Percentiles rank a stretch among this genome's conserved stretches.
phyloP scores from a whole-genome alignment of 2,329 filamentous ascomycete genomes.

The Hymenoscyphus salicellus region DNA sequence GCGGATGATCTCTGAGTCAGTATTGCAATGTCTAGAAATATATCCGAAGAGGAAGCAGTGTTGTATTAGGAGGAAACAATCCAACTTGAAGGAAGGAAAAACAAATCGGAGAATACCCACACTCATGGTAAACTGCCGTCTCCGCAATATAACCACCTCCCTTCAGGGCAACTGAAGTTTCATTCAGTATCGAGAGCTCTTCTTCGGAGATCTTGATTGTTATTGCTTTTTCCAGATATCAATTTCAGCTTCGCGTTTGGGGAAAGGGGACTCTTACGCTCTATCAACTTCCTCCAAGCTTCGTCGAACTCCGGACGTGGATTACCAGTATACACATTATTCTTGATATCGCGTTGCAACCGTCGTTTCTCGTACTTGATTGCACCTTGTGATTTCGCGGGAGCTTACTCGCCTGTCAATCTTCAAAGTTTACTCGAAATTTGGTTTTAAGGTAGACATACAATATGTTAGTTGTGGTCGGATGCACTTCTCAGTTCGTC shows the following conservation, averaged over 20 bases:
- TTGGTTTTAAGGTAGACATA: neutral
- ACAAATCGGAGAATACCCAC: neutral
- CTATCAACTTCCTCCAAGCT: slow-evolving; percentile 9
- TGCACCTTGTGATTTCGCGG: neutral
- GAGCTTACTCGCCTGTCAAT: neutral
- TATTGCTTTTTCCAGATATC: slow-evolving; percentile 6
- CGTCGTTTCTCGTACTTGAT: slow-evolving; percentile 8
- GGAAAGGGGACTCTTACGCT: neutral
- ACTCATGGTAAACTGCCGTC: slow-evolving; percentile 13
- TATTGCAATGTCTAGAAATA: too few species aligned
- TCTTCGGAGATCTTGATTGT: slow-evolving; percentile 60
- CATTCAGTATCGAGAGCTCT: slow-evolving; percentile 68
- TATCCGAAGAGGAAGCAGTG: too few species aligned
- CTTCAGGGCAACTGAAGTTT: slow-evolving; percentile 10
- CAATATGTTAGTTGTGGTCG: slow-evolving; percentile 8
- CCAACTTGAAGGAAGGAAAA: too few species aligned
- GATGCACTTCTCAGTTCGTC: neutral
- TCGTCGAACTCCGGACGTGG: slow-evolving; percentile 13
- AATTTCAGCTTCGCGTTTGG: neutral
- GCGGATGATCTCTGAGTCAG: too few species aligned
- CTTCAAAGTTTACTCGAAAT: neutral
- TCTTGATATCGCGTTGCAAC: slow-evolving; percentile 5
- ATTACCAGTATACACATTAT: slow-evolving; percentile 9
- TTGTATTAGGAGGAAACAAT: too few species aligned
- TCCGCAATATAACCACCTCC: slow-evolving; percentile 15